Evolutionary conservation across 176 grass and related monocot species (phyloP).

Genomic region (Triticum urartu): DNA sequence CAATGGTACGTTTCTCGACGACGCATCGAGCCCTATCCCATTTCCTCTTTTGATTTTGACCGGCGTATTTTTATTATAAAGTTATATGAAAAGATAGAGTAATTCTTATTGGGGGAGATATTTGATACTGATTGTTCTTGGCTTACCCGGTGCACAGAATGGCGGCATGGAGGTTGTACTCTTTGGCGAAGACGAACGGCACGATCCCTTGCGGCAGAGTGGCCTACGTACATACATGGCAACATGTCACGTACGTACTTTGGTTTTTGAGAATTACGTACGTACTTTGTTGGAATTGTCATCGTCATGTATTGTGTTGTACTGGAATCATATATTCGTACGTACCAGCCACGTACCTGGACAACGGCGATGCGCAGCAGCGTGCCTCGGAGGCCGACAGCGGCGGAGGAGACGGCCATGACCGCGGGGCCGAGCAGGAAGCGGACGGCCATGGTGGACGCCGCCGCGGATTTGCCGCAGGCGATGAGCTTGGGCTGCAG

Average conservation of each 20-base stretch:
- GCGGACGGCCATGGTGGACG: conserved; percentile 56
- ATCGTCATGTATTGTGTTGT: background rate
- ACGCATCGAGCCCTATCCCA: background rate
- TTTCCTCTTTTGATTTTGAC: background rate
- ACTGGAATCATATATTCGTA: no score
- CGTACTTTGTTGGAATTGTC: background rate
- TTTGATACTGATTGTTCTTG: background rate
- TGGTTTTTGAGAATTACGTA: background rate
- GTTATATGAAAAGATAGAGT: no score
- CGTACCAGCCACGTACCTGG: conserved; percentile 42
- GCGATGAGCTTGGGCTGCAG: conserved; percentile 80
- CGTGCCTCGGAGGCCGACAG: conserved; percentile 56
- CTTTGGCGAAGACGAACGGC: conserved; percentile 92
- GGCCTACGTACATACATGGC: conserved; percentile 33
- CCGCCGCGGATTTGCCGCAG: conserved; percentile 53
- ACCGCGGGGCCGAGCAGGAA: conserved; percentile 68
- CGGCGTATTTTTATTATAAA: background rate
- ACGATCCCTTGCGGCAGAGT: conserved; percentile 89
- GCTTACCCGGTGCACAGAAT: conserved; percentile 72
- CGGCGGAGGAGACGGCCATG: conserved; percentile 67
- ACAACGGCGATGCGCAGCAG: conserved; percentile 83
- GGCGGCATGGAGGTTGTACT: conserved; percentile 80
- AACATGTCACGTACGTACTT: background rate
- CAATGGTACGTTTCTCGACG: background rate
- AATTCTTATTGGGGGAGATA: background rate